Base-by-base conservation (phyloP, 352 stramenopile species). In the Phytophthora ohioensis region DNA sequence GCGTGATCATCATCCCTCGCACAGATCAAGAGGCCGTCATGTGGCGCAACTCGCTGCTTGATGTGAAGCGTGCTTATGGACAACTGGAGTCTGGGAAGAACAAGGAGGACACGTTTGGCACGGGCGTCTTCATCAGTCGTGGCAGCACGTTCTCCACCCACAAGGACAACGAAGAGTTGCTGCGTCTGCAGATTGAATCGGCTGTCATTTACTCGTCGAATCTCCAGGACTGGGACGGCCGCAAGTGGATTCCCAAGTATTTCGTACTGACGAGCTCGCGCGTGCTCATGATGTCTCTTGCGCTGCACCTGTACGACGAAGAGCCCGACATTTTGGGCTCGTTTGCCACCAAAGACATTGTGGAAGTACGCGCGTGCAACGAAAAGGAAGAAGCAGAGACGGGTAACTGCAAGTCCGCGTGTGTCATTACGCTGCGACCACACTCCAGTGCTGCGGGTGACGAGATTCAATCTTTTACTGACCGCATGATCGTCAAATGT, bases 201-300 rank as follows among this genome's bases (percentile, higher is more conserved):
- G 78, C 84, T 0, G 89, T 95, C 38, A 81, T 91, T 41, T 94
- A 94, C 67, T 94, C 89, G 31, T 86, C 85, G 7, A 96, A 96
- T 53, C 60, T 96, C 4, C 89, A 95, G 51, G 89, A 94, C 30
- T 96, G 87, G 87, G 89, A 96, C 42, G 87, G 84, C 6, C 84
- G 81, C 36, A 95, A 94, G 61, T 96, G 89, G 89, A 94, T 96
- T 42, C 84, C 89, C 1, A 96, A 96, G 70, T 96, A 96, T 60
- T 95, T 94, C 64, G 89, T 96, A 36, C 64, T 96, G 32, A 96
- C 89, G 31, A 91, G 67, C 46, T 93, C 87, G 9, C 89, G 89
- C 9, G 78, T 96, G 42, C 74, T 96, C 17, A 75, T 95, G 10
- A 75, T 94, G 54, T 94, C 89, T 12, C 82, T 96, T 1, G 89